Evolutionary conservation across 345 rosid genomes (phyloP), one percentile per base, ranked within the genome.

Genomic region (Punica granatum): DNA sequence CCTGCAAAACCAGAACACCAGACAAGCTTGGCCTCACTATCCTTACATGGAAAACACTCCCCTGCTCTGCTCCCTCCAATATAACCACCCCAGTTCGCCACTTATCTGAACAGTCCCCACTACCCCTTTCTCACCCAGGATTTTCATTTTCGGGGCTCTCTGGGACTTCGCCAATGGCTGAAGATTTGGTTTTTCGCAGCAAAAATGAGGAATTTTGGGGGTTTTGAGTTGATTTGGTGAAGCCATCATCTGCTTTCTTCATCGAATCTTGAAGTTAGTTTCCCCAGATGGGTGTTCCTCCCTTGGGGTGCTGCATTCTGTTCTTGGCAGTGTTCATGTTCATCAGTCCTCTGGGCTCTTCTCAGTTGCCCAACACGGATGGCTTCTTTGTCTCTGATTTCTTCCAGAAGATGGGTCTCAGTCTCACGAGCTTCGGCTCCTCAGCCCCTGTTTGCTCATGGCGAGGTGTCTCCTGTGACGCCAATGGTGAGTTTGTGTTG

Each of bases 321-420:
- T 70, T 88, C 79, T 79, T 92, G 70, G 59, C 89, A 60, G 66
- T 89, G 74, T 79, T 84, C 67, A 80, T 56, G n/a, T 28, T 39
- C 21, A 7, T 63, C 66, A 34, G 28, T 63, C 85, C 69, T 69
- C 83, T 43, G 49, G 28, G 37, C 42, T 63, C 66, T 30, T 32
- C 64, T 43, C 37, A 85, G 82, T 84, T 82, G 62, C 96, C 96
- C 68, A 93, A 93, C 71, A 87, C 97, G 58, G 98, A 93, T 85
- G 96, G 77, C 60, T 93, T 71, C 76, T 87, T 66, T 75, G 77
- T 93, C 60, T 85, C 93, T 66, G 88, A 85, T 64, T 88, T 93
- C 73, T 75, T 87, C 60, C 80, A 80, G 63, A 77, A 87, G 56
- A 90, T 83, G 96, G 80, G 87, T 23, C 69, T 72, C 48, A 64